Conservation (phyloP, 345 rosid species). For the Rhizophora apiculata region DNA sequence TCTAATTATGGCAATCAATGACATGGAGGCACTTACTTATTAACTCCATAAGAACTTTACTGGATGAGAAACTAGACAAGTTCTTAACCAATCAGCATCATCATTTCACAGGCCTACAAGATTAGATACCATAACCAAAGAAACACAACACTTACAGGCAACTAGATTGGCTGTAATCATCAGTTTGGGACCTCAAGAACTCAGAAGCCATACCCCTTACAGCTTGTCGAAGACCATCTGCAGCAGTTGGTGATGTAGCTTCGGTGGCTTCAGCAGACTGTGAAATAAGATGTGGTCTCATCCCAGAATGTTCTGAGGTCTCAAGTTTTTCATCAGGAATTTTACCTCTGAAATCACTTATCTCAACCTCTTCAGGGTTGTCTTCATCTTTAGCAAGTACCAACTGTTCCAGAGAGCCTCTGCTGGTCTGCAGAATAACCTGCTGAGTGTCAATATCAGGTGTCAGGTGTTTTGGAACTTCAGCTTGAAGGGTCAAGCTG, state of each 20-base stretch:
- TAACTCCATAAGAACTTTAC: too few relatives aligned
- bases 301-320: conserved; percentile 21
- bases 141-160: conserved; percentile 39
- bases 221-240: conserved; percentile 19
- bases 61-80: background rate
- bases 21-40: background rate
- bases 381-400: conserved; percentile 31
- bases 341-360: conserved; percentile 22
- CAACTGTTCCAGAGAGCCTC: conserved; percentile 20
- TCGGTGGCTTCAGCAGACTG: conserved; percentile 23
- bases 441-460: conserved; percentile 20
- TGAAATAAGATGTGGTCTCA: conserved; percentile 22
- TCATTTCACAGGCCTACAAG: background rate
- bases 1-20: background rate
- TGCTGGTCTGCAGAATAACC: conserved; percentile 12
- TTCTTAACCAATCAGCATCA: background rate
- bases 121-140: background rate
- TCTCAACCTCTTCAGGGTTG: conserved; percentile 21
- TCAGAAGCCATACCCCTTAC: conserved; percentile 23
- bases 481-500: conserved; percentile 23
- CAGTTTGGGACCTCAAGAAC: conserved; percentile 35
- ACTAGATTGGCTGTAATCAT: conserved; percentile 30
- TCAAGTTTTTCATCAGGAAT: conserved; percentile 22
- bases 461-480: conserved; percentile 22
- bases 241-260: conserved; percentile 21